Base-by-base conservation (phyloP, 345 rosid species). In the Microcos paniculata region DNA sequence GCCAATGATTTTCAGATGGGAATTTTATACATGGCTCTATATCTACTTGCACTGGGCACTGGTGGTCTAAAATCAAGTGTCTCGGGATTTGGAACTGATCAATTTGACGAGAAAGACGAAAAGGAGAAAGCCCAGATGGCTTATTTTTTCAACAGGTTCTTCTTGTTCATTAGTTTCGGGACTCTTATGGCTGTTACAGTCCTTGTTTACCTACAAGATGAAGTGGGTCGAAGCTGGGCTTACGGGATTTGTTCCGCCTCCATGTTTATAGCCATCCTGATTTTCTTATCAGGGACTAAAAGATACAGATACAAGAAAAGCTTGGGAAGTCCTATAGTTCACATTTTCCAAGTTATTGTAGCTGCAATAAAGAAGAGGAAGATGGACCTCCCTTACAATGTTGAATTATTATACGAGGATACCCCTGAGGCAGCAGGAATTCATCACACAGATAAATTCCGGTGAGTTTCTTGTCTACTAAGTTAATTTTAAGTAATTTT, bases 21-120 rank as follows among this genome's bases (percentile, higher is more conserved):
- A 16, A 62, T 92, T 67, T 83, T 92, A 14, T 94, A 91, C 78
- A 10, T 90, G 58, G 71, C 82, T 5, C 80, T 91, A 24, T 88
- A 89, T 78, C 80, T 85, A 62, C 82, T 82, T 61, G 90, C 93
- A 42, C 80, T 91, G 1, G 96, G 96, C 28, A 89, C 93, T 0
- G 96, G 96, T 66, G 93, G 96, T 8, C 81, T 91, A n/a, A 86
- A 91, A 81, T 87, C 96, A n/a, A 87, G 96, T 49, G 87, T 91
- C 24, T 89, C 91, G 0, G 91, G 89, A 16, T 89, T 86, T 61
- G 96, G 91, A 33, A 86, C 91, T 1, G 88, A 90, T 81, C 95
- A 90, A 48, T 89, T 89, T 75, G 95, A 90, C 62, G 91, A 86
- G 56, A 84, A 87, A 14, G 88, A 90, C 64, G 78, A 82, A 42